A percentile compares a stretch with the other conserved stretches of the same genome.
phyloP scores from a whole-genome alignment of 805 yeast genomes.

The Yarrowia deformans region DNA sequence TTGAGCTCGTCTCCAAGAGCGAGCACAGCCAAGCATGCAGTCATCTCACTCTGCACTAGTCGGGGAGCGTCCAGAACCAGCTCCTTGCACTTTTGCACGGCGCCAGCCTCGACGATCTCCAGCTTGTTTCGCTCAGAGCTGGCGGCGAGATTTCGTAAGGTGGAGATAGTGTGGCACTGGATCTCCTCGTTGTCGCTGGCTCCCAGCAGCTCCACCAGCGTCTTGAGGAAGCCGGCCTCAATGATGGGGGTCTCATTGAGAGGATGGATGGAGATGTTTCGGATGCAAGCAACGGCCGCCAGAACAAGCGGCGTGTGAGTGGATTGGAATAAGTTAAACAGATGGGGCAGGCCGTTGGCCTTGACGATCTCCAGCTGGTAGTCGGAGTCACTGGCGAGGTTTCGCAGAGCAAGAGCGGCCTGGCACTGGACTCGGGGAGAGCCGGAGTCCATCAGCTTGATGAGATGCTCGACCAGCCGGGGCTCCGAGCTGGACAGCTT shows the following conservation, averaged over 20 bases:
- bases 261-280: conserved; percentile 97
- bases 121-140: conserved; percentile 90
- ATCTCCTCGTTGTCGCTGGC: conserved; percentile 92
- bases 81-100: conserved; percentile 90
- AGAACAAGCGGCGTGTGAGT: conserved; percentile 89
- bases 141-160: conserved; percentile 95
- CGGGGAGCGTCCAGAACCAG: conserved; percentile 86
- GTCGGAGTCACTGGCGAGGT: conserved; percentile 93
- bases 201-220: conserved; percentile 77
- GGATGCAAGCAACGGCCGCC: conserved; percentile 97
- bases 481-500: conserved; percentile 92
- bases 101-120: conserved; percentile 92
- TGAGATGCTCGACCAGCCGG: conserved; percentile 84
- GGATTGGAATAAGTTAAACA: conserved; percentile 87
- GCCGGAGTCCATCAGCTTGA: conserved; percentile 88
- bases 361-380: conserved; percentile 96
- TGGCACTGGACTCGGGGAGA: conserved; percentile 97
- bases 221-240: conserved; percentile 94
- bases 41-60: conserved; percentile 92
- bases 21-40: conserved; percentile 95
- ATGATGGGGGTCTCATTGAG: conserved; percentile 93
- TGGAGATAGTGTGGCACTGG: conserved; percentile 97
- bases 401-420: conserved; percentile 94
- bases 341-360: conserved; percentile 93
- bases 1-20: conserved; percentile 96